Conservation (phyloP, 495 filamentous ascomycete species). For the Sporormia fimetaria region DNA sequence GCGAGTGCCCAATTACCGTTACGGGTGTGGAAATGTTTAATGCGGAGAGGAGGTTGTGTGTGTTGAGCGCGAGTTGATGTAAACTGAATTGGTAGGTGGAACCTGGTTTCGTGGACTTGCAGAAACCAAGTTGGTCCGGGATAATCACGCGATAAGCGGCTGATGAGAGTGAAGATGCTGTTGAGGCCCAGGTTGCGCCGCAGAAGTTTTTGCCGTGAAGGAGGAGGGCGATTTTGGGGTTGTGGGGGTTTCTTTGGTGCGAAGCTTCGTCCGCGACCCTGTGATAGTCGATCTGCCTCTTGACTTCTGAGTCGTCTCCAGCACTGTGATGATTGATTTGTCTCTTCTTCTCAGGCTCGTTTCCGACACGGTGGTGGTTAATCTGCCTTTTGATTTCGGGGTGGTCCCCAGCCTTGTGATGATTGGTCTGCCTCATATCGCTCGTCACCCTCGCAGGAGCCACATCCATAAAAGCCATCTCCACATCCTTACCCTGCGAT, state of each 20-base stretch:
- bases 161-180: slow-evolving; percentile 27
- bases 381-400: too few species aligned
- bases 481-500: slow-evolving; percentile 31
- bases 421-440: too few species aligned
- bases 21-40: slow-evolving; percentile 29
- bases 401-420: too few species aligned
- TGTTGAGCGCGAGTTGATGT: slow-evolving; percentile 36
- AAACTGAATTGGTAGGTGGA: slow-evolving; percentile 36
- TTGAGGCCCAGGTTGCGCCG: slow-evolving; percentile 35
- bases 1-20: slow-evolving; percentile 38
- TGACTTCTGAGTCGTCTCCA: too few species aligned
- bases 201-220: slow-evolving; percentile 42
- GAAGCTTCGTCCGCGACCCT: too few species aligned
- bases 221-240: slow-evolving; percentile 27
- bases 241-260: slow-evolving; percentile 23
- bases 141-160: slow-evolving; percentile 37
- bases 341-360: too few species aligned
- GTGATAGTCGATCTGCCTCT: too few species aligned
- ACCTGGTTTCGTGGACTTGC: slow-evolving; percentile 40
- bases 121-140: slow-evolving; percentile 40
- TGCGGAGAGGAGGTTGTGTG: slow-evolving; percentile 27
- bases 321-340: too few species aligned
- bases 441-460: slow-evolving; percentile 19
- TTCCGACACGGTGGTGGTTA: too few species aligned
- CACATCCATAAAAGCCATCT: slow-evolving; percentile 42